Evolutionary conservation across 352 stramenopile species (phyloP), one percentile per base, ranked within the genome.

Genomic region (Pelagophyceae sp.): DNA sequence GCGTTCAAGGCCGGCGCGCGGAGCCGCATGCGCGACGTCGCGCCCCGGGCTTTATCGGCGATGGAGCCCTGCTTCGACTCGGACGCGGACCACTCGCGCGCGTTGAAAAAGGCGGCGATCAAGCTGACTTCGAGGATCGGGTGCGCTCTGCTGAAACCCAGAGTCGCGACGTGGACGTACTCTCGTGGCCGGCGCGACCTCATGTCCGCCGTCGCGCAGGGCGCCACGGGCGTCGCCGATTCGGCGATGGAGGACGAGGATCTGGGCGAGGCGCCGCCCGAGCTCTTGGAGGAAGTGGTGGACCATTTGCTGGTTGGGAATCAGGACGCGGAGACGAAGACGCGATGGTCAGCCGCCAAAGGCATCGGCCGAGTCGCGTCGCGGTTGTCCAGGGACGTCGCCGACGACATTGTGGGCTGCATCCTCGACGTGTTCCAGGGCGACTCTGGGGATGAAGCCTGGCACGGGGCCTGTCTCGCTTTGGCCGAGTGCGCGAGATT

Each of bases 261-360:
- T n/a, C n/a, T n/a, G n/a, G n/a, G n/a, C n/a, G n/a, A n/a, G n/a
- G n/a, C n/a, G n/a, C n/a, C n/a, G n/a, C n/a, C n/a, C n/a, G 79
- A 86, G 38, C 83, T 94, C n/a, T 86, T 99, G 31, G 96, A 99
- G 83, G 92, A 98, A 76, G 96, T 98, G 45, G 92, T 99, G 45
- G 95, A 97, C 72, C 84, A 87, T 77, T 80, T 96, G 37, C 78
- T 98, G 23, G 88, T 82, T 67, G 91, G 89, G 0, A 81, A 98
- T 1, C 87, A 88, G 40, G 93, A 98, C 83, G 91, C 93, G 70
- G 92, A 97, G 83, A 99, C 96, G 0, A 90, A 98, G 23, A 95
- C 99, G 63, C 89, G 96, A n/a, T 99, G 96, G 96, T 98, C 93
- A 0, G 93, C 95, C 32, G 96, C 96, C n/a, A 99, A 99, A 81